Percentiles rank a stretch among this genome's conserved stretches.
phyloP scores from a whole-genome alignment of 2,329 filamentous ascomycete species.

The Fusarium irregulare region DNA sequence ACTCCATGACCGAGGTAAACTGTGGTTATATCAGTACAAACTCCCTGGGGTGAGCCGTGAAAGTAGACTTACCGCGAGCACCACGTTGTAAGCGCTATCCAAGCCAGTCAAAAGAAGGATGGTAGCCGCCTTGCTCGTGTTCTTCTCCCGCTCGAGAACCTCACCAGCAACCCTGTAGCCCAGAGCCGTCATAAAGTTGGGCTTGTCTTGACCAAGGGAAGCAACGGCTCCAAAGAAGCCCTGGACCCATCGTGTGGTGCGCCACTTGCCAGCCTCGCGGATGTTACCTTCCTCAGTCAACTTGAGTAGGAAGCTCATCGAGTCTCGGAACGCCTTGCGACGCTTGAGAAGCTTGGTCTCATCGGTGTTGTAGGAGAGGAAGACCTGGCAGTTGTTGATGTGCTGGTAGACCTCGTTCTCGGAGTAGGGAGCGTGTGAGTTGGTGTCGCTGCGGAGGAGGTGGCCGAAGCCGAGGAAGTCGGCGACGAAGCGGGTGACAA shows the following conservation, averaged over 20 bases:
- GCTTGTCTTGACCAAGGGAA: not conserved
- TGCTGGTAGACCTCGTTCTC: slow-evolving; percentile 43
- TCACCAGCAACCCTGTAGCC: not conserved
- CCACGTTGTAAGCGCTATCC: slow-evolving; percentile 8
- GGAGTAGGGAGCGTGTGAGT: slow-evolving; percentile 2
- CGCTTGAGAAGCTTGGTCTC: slow-evolving; percentile 40
- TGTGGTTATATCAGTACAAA: not conserved
- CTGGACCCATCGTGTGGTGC: not conserved
- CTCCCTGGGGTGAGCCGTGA: rapidly evolving
- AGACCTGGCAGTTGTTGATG: slow-evolving; percentile 42
- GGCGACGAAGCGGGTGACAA: slow-evolving; percentile 37
- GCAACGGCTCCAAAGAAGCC: not conserved
- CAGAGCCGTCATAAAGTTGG: not conserved
- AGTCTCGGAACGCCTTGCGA: slow-evolving; percentile 35
- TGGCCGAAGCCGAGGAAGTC: slow-evolving; percentile 42
- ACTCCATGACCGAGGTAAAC: slow-evolving; percentile 11
- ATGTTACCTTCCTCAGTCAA: slow-evolving; percentile 31
- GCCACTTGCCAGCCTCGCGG: slow-evolving; percentile 18
- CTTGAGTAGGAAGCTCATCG: slow-evolving; percentile 26
- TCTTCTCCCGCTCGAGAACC: not conserved
- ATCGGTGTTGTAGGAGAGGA: slow-evolving; percentile 37
- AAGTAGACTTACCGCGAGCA: not conserved
- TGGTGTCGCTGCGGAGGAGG: slow-evolving; percentile 11
- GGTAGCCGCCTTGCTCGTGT: not conserved
- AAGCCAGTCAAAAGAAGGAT: slow-evolving; percentile 5